Evolutionary conservation across 2,329 filamentous ascomycete genomes (phyloP).

Genomic region (Cadophora gregata): DNA sequence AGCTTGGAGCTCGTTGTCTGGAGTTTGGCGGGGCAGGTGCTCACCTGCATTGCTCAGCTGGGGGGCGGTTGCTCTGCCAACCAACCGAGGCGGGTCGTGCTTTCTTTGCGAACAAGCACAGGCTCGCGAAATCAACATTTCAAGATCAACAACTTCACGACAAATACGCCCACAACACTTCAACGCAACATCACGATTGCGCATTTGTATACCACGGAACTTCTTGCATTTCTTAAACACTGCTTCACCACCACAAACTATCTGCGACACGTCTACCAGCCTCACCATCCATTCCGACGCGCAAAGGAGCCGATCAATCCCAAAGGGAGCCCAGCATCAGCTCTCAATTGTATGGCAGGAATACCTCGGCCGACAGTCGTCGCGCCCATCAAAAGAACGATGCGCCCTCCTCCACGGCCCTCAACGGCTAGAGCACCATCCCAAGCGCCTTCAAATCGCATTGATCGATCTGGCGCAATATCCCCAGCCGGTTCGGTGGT

Average conservation of each 20-base stretch:
- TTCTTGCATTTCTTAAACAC: neutral
- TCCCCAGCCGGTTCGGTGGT: slow-evolving; percentile 76
- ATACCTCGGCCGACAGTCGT: slow-evolving; percentile 55
- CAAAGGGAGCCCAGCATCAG: slow-evolving; percentile 2
- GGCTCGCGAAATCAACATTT: slow-evolving; percentile 16
- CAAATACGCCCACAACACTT: slow-evolving; percentile 13
- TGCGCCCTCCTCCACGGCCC: slow-evolving; percentile 60
- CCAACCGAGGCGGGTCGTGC: neutral
- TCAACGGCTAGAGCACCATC: slow-evolving; percentile 57
- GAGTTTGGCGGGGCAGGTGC: slow-evolving; percentile 19
- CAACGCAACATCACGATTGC: neutral
- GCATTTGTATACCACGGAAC: neutral
- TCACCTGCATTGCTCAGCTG: too few species aligned
- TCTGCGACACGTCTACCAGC: slow-evolving; percentile 15
- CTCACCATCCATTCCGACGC: slow-evolving; percentile 7
- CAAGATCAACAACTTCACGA: slow-evolving; percentile 20
- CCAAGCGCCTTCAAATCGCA: slow-evolving; percentile 32
- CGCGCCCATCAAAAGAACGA: slow-evolving; percentile 55
- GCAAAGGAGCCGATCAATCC: neutral
- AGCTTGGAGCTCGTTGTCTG: slow-evolving; percentile 11
- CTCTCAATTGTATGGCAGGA: slow-evolving; percentile 55
- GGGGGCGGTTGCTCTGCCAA: slow-evolving; percentile 22
- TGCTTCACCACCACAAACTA: neutral
- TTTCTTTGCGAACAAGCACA: neutral
- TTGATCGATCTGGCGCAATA: slow-evolving; percentile 40